Evolutionary conservation across 208 protist genomes (phyloP).

Genomic region (Acanthamoeba rhysodes): DNA sequence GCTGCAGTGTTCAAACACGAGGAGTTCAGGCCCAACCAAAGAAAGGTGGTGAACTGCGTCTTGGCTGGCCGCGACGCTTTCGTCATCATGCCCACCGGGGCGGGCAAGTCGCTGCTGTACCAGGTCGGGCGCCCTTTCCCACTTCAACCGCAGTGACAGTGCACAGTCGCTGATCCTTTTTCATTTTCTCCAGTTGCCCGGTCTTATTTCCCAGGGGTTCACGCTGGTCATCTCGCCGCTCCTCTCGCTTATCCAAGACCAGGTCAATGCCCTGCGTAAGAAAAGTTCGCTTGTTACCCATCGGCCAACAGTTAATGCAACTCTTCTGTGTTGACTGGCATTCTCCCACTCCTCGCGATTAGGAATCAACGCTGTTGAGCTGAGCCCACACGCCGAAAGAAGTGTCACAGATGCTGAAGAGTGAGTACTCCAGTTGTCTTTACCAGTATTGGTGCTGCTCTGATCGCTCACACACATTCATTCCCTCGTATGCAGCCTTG

Average conservation of each 20-base stretch:
- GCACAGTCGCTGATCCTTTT: no score
- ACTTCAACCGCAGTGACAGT: no score
- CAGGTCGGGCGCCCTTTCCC: not conserved
- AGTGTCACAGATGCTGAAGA: not conserved
- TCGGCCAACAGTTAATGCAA: no score
- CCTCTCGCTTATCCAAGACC: slow-evolving; percentile 97
- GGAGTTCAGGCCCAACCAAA: slow-evolving; percentile 94
- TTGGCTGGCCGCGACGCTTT: slow-evolving; percentile 95
- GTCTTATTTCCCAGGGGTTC: slow-evolving; percentile 82
- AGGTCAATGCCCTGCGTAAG: slow-evolving; percentile 85
- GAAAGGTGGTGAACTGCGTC: slow-evolving; percentile 96
- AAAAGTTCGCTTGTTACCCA: not conserved
- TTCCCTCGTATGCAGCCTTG: not conserved
- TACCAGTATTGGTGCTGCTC: not conserved
- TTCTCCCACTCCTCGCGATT: no score
- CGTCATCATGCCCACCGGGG: slow-evolving; percentile 93
- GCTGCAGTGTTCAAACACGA: slow-evolving; percentile 77
- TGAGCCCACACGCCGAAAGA: slow-evolving; percentile 6
- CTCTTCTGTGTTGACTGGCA: no score
- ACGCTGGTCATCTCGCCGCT: slow-evolving; percentile 96
- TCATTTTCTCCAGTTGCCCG: slow-evolving; percentile 86
- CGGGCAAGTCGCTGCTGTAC: slow-evolving; percentile 92
- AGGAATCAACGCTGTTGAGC: not conserved
- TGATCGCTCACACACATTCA: not conserved
- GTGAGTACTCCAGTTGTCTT: not conserved